phyloP scores from a whole-genome alignment of 2,329 filamentous ascomycete species.

The Tolypocladium cylindrosporum region DNA sequence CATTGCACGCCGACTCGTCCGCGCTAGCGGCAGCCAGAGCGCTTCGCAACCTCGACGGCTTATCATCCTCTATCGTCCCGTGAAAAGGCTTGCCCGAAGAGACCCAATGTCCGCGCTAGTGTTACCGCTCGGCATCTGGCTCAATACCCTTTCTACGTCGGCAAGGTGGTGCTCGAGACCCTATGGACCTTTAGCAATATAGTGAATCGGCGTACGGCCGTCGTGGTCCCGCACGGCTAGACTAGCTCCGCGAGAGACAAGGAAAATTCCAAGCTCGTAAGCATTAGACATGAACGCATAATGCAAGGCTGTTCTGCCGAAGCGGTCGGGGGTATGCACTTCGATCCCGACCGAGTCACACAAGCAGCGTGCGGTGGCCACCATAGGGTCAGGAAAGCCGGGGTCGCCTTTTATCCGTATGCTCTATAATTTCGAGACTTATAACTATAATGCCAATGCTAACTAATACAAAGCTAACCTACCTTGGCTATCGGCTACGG shows the following conservation, averaged over 20 bases:
- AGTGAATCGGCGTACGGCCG: not conserved
- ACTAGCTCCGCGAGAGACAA: not conserved
- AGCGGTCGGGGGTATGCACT: not conserved
- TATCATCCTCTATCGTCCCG: not conserved
- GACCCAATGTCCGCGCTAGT: too few relatives aligned
- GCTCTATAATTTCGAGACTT: not conserved
- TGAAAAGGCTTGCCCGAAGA: not conserved
- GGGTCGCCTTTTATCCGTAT: not conserved
- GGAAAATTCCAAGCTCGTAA: not conserved
- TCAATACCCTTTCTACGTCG: not conserved
- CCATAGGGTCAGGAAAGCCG: not conserved
- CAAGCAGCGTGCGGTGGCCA: not conserved
- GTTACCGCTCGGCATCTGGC: not conserved
- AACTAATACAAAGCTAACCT: not conserved
- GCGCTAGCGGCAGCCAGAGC: not conserved
- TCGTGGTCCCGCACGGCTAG: not conserved
- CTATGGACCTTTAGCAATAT: not conserved
- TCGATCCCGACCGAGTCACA: not conserved
- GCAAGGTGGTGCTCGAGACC: not conserved
- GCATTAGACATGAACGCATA: not conserved
- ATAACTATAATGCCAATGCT: not conserved
- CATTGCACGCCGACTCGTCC: not conserved
- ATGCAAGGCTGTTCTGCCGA: not conserved
- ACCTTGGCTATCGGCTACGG: not conserved
- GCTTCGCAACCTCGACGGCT: not conserved